Conservation (phyloP, 2,329 filamentous ascomycete species). For the Hypoxylon sp. region DNA sequence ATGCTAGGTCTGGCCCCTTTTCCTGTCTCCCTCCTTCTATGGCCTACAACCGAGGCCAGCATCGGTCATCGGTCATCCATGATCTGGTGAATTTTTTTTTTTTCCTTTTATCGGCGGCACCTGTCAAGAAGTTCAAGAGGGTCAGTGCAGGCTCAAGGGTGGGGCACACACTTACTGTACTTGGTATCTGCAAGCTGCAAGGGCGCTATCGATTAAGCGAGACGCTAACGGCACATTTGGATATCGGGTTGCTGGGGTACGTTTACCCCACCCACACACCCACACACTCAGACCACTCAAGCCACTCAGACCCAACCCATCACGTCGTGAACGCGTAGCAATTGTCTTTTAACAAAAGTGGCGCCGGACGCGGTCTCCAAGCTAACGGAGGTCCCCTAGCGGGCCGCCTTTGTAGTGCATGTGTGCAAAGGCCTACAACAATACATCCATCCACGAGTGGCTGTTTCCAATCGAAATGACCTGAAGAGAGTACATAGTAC, state of each 20-base stretch:
- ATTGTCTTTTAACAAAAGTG: slow-evolving; percentile 20
- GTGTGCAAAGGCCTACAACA: neutral
- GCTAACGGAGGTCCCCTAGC: slow-evolving; percentile 34
- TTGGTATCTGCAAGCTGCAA: slow-evolving; percentile 36
- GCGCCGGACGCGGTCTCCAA: slow-evolving; percentile 14
- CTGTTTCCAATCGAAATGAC: no score
- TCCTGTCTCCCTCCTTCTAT: neutral
- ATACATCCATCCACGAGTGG: no score
- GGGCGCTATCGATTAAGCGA: slow-evolving; percentile 28
- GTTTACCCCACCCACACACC: slow-evolving; percentile 22
- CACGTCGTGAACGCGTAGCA: slow-evolving; percentile 35
- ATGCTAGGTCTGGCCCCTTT: neutral
- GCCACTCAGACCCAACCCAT: slow-evolving; percentile 6
- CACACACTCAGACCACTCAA: neutral
- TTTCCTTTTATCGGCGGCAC: neutral
- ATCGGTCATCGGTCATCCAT: neutral
- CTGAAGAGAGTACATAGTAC: no score
- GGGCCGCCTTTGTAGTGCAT: slow-evolving; percentile 17
- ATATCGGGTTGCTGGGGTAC: slow-evolving; percentile 31
- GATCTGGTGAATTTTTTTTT: neutral
- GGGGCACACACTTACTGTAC: neutral
- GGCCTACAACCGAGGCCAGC: neutral
- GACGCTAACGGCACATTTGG: slow-evolving; percentile 35
- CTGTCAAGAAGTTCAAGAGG: slow-evolving; percentile 1
- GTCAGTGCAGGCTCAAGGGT: slow-evolving; percentile 3